Evolutionary conservation across 768 basidiomycete genomes (phyloP), one percentile per base, ranked within the genome.

Genomic region (Sarcodon sp.): DNA sequence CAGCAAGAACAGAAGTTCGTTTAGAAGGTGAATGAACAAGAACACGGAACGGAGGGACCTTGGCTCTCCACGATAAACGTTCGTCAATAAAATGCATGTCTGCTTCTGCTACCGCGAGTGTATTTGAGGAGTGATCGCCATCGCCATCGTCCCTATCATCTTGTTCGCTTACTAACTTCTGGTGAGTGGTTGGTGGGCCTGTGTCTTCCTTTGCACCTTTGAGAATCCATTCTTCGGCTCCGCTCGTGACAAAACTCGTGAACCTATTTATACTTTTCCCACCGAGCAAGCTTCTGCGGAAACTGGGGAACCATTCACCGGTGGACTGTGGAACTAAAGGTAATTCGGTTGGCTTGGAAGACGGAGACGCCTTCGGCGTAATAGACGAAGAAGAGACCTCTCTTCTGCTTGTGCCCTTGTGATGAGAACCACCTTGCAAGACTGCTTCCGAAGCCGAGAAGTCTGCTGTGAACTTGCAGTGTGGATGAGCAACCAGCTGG

Each of bases 201-300:
- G 61, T 53, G 11, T 70, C 67, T 39, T 65, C 60, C 1, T 65
- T 61, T 27, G 64, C 68, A 4, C 87, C 87, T 45, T 81, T 76
- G n/a, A 89, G 71, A 7, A 89, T 73, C 66, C 80, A 90, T 46
- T 81, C 80, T 60, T 90, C 87, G 8, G 87, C 87, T 34, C 87
- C 87, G 50, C 82, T 87, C 6, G 83, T 87, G 11, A 90, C 87
- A 60, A 89, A 90, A 48, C 73, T 81, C 0, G 86, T 87, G 64
- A 90, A 90, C n/a, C 87, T 73, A 60, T 89, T 88, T 47, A 89
- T 63, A 41, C 77, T 78, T 62, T 81, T 87, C 8, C 87, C 85
- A 32, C 84, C 79, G 1, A 90, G 73, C 0, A 89, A 69, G 53
- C 77, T 81, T 47, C 76, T 76, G 7, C 79, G 68, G 55, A 87